Conservation (phyloP, 768 basidiomycete genomes). For the Ephemerocybe angulata region DNA sequence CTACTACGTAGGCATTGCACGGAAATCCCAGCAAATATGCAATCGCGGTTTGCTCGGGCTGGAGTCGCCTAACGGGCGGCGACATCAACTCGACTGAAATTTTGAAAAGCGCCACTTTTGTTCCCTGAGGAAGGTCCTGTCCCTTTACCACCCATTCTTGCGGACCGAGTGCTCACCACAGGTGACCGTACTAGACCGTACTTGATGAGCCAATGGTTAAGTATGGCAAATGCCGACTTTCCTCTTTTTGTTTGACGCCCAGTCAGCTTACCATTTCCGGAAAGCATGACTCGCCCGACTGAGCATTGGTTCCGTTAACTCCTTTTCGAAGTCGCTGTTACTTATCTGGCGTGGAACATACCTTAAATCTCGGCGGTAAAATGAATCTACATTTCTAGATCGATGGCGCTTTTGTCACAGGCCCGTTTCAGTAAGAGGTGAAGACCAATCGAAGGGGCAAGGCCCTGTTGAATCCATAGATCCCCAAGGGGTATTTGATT, state of each 20-base stretch:
- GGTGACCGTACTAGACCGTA: too few species aligned
- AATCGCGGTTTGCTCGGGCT: background rate
- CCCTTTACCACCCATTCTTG: too few species aligned
- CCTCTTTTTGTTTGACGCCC: background rate
- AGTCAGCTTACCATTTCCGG: background rate
- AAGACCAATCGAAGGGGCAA: background rate
- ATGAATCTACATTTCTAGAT: conserved; percentile 4
- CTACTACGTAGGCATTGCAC: background rate
- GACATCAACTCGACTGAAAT: too few species aligned
- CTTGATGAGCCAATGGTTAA: background rate
- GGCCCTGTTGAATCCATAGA: background rate
- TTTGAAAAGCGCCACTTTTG: too few species aligned
- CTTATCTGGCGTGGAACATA: conserved; percentile 1
- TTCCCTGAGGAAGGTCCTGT: too few species aligned
- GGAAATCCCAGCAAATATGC: background rate
- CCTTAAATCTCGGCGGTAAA: conserved; percentile 3
- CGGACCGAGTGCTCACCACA: too few species aligned
- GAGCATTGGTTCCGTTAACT: background rate
- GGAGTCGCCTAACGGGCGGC: background rate
- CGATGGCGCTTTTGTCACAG: background rate
- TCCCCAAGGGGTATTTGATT: too few species aligned
- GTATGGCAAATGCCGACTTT: background rate
- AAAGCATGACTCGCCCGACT: background rate
- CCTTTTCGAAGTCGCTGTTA: conserved; percentile 2
- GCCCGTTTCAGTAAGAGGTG: background rate